Percentiles rank a stretch among this genome's conserved stretches.
phyloP scores from a whole-genome alignment of 176 grass and related monocot species.

The Tuctoria greenei region DNA sequence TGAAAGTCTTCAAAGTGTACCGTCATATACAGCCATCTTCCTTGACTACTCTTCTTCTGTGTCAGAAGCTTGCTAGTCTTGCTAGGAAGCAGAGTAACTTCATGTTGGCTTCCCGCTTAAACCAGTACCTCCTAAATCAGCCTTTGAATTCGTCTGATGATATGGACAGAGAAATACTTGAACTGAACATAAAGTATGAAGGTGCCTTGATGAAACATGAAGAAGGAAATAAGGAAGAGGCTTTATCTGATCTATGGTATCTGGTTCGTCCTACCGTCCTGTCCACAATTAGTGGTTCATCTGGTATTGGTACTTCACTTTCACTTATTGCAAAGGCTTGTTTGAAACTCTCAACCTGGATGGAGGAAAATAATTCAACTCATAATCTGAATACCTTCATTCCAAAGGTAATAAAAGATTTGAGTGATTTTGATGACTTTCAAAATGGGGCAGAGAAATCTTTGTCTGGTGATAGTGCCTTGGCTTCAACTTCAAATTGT shows the following conservation, averaged over 20 bases:
- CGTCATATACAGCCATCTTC: constrained; percentile 63
- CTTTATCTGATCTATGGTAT: constrained; percentile 79
- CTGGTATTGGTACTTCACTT: constrained; percentile 40
- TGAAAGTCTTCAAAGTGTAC: constrained; percentile 87
- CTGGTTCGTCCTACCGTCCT: constrained; percentile 53
- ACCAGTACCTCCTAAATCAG: constrained; percentile 72
- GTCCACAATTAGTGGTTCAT: constrained; percentile 49
- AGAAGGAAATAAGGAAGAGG: constrained; percentile 69
- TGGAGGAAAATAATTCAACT: constrained; percentile 58
- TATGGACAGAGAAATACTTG: constrained; percentile 59
- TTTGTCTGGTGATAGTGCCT: constrained; percentile 33
- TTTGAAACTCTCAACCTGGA: constrained; percentile 89
- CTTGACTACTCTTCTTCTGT: constrained; percentile 66
- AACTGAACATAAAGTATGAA: constrained; percentile 83
- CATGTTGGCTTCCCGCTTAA: constrained; percentile 80
- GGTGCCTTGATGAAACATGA: constrained; percentile 72
- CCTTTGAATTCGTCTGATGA: constrained; percentile 47
- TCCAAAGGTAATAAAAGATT: constrained; percentile 63
- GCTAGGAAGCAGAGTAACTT: constrained; percentile 88
- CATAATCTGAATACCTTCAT: constrained; percentile 45
- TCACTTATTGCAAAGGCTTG: constrained; percentile 84
- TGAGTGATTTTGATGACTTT: constrained; percentile 42
- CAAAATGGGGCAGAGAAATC: constrained; percentile 33
- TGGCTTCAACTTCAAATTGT: constrained; percentile 41
- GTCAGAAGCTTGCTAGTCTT: constrained; percentile 73